phyloP scores from a whole-genome alignment of 2,329 filamentous ascomycete genomes.

The Calonectria pauciramosa region DNA sequence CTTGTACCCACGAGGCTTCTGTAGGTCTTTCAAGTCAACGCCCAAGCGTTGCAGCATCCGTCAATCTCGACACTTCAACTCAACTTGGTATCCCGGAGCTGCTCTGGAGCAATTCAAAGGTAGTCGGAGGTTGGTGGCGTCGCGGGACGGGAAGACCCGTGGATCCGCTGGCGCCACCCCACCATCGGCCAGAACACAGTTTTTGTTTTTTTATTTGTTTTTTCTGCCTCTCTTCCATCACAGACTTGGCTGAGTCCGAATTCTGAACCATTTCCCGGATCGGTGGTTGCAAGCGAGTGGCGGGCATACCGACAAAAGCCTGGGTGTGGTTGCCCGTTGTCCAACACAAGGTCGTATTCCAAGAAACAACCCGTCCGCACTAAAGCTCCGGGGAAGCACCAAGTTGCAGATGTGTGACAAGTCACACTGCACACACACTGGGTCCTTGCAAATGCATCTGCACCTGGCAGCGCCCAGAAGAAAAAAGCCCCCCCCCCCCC shows the following conservation, averaged over 20 bases:
- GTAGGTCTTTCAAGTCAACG: background rate
- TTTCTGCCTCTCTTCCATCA: background rate
- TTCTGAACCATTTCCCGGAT: background rate
- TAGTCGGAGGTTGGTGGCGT: constrained; percentile 34
- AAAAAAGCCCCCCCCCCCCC: too few relatives aligned
- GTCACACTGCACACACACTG: constrained; percentile 33
- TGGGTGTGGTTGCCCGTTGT: background rate
- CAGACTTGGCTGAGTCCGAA: background rate
- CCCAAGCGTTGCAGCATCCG: constrained; percentile 10
- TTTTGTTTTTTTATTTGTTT: background rate
- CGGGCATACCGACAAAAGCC: background rate
- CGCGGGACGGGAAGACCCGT: background rate
- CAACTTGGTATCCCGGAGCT: constrained; percentile 18
- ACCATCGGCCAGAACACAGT: constrained; percentile 17
- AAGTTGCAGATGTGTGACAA: constrained; percentile 40
- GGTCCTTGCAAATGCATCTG: constrained; percentile 15
- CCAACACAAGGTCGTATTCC: background rate
- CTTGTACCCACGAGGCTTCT: constrained; percentile 5
- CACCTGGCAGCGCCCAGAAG: background rate
- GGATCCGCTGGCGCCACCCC: constrained; percentile 33
- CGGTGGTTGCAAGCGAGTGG: background rate
- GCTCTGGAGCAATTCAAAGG: constrained; percentile 17
- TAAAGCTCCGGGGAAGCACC: constrained; percentile 42
- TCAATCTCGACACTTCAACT: constrained; percentile 3
- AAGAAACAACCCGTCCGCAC: constrained; percentile 13